Evolutionary conservation across 805 yeast species (phyloP).

Genomic region (Lachancea waltii): DNA sequence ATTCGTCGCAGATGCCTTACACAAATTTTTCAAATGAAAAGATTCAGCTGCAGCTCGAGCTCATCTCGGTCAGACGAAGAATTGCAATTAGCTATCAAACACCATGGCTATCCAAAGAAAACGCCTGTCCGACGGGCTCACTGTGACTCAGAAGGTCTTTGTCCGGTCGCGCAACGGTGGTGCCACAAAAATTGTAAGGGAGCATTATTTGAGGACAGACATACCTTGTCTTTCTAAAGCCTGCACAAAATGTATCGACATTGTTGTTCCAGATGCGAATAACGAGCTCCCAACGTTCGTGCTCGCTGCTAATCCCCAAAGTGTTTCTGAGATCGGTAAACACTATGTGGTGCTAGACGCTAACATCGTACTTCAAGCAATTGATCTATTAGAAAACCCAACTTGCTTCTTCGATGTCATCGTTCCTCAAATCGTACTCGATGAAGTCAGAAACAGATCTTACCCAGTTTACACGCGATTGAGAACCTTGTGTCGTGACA

Average conservation of each 20-base stretch:
- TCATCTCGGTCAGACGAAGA: not conserved
- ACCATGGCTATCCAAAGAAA: slow-evolving; percentile 29
- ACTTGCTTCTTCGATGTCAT: slow-evolving; percentile 81
- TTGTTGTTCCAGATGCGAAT: slow-evolving; percentile 51
- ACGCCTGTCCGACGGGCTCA: slow-evolving; percentile 44
- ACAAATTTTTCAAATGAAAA: not conserved
- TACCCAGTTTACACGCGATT: slow-evolving; percentile 83
- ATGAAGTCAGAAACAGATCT: slow-evolving; percentile 84
- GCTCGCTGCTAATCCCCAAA: slow-evolving; percentile 56
- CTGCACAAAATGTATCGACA: slow-evolving; percentile 56
- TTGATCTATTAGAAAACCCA: slow-evolving; percentile 77
- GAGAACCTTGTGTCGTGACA: slow-evolving; percentile 61
- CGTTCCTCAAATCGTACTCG: slow-evolving; percentile 90
- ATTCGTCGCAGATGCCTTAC: no score
- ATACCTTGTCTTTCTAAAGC: slow-evolving; percentile 80
- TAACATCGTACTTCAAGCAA: slow-evolving; percentile 79
- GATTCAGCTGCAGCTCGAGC: not conserved
- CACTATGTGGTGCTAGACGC: slow-evolving; percentile 87
- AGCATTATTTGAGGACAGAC: slow-evolving; percentile 87
- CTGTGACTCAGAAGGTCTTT: slow-evolving; percentile 82
- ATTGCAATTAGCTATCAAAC: not conserved
- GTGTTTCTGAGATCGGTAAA: slow-evolving; percentile 44
- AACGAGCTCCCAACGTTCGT: slow-evolving; percentile 62
- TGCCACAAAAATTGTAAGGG: slow-evolving; percentile 87
- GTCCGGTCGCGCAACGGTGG: slow-evolving; percentile 86